Evolutionary conservation across 495 filamentous ascomycete species (phyloP), one percentile per base, ranked within the genome.

Genomic region (Choiromyces venosus): DNA sequence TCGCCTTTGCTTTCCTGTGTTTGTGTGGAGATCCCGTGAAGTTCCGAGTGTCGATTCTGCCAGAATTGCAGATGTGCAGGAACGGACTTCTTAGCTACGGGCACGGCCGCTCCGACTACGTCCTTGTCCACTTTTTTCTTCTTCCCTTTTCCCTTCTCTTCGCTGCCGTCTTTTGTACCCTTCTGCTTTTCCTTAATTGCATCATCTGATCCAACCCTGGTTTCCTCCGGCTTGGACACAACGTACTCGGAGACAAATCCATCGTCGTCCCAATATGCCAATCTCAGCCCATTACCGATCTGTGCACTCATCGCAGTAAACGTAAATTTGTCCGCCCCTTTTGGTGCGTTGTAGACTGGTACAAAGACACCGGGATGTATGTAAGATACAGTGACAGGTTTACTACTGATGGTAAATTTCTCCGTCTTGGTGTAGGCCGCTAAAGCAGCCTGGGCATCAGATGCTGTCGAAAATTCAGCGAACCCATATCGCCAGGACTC

Each of bases 281-380:
- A 84, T 75, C 87, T 89, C 71, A 92, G 80, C 0, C 88, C 84
- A 8, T 88, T 84, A 16, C 77, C 78, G 18, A 80, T 76, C 74
- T 96, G 94, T 7, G 77, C 77, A 71, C 86, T 88, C 8, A 92
- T 85, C 7, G 92, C 89, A 40, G 87, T 86, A 76, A 97, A 96
- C 0, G 89, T 91, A 80, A 90, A 92, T 44, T 82, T 84, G 4
- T 87, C 85, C 37, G 85, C 86, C 35, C 87, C 86, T 2, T 84
- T 81, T 14, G 84, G 78, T 0, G 85, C 85, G 65, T 90, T 88
- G 73, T 91, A 83, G 56, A 91, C 84, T 9, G 92, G 92, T 19
- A 96, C 89, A 79, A 97, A 97, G 0, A 97, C 93, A 35, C 93
- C 93, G 7, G 91, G 88, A 69, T 97, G 93, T 33, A 95, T 92